Evolutionary conservation across 2,329 filamentous ascomycete species (phyloP).

Genomic region (Pseudogymnoascus destructans): DNA sequence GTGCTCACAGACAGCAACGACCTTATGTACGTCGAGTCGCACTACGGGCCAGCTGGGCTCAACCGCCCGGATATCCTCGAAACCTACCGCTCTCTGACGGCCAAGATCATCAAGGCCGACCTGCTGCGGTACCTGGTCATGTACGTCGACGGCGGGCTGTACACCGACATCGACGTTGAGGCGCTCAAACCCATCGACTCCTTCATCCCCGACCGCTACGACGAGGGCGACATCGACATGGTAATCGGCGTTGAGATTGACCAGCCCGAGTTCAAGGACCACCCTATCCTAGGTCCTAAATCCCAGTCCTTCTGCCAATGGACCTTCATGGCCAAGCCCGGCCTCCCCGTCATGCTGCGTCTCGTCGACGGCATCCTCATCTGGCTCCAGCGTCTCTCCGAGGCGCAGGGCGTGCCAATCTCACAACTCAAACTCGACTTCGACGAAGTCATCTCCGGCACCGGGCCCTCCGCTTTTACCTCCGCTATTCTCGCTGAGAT

Average conservation of each 20-base stretch:
- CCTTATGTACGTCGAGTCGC: constrained; percentile 51
- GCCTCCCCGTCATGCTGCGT: constrained; percentile 52
- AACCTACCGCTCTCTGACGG: constrained; percentile 45
- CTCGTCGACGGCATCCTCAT: constrained; percentile 55
- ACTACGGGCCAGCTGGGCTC: constrained; percentile 51
- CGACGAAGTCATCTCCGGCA: constrained; percentile 60
- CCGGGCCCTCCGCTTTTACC: constrained; percentile 58
- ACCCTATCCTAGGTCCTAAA: constrained; percentile 54
- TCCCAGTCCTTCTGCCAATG: constrained; percentile 62
- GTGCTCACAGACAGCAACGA: constrained; percentile 51
- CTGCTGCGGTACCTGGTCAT: constrained; percentile 53
- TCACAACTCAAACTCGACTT: constrained; percentile 53
- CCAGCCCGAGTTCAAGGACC: constrained; percentile 48
- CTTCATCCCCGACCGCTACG: constrained; percentile 51
- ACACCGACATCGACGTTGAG: constrained; percentile 47
- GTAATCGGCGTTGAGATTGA: constrained; percentile 61
- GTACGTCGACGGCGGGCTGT: constrained; percentile 49
- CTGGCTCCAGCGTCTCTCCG: constrained; percentile 49
- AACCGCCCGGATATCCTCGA: constrained; percentile 54
- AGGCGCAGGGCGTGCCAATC: constrained; percentile 44
- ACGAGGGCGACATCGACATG: constrained; percentile 53
- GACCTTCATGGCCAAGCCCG: constrained; percentile 60
- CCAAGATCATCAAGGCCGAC: constrained; percentile 55
- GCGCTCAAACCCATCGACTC: constrained; percentile 38
- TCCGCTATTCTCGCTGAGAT: constrained; percentile 51